phyloP scores from a whole-genome alignment of 371 early-diverging fungal species.

The Apophysomyces elegans region DNA sequence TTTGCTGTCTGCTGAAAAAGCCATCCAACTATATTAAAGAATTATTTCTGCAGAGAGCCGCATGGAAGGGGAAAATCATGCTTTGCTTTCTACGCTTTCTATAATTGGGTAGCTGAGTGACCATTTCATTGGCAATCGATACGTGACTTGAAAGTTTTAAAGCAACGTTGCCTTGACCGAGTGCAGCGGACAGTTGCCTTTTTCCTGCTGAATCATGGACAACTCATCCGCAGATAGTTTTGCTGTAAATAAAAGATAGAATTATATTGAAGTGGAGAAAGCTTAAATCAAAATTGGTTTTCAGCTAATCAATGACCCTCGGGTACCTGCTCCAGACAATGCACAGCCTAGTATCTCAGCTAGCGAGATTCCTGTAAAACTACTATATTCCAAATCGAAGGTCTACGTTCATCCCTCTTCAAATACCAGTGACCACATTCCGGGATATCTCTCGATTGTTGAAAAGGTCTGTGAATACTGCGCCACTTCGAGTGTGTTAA shows the following conservation, averaged over 20 bases:
- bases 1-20: too few species aligned
- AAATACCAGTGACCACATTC: constrained; percentile 36
- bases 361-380: constrained; percentile 29
- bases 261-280: background rate
- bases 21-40: too few species aligned
- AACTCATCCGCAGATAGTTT: constrained; percentile 8
- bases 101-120: too few species aligned
- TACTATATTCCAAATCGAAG: constrained; percentile 54
- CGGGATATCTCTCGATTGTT: constrained; percentile 49
- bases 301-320: constrained; percentile 6
- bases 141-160: too few species aligned
- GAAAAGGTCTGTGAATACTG: constrained; percentile 32
- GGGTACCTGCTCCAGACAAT: background rate
- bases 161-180: too few species aligned
- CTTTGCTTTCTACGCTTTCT: too few species aligned
- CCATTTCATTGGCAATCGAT: too few species aligned
- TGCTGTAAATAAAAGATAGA: background rate
- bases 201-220: background rate
- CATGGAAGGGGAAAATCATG: too few species aligned
- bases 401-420: constrained; percentile 52
- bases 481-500: background rate
- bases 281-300: background rate
- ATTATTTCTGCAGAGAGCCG: too few species aligned
- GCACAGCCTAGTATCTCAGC: background rate
- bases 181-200: background rate